phyloP scores from a whole-genome alignment of 2,329 filamentous ascomycete genomes.

The Cyphellophora attinorum region DNA sequence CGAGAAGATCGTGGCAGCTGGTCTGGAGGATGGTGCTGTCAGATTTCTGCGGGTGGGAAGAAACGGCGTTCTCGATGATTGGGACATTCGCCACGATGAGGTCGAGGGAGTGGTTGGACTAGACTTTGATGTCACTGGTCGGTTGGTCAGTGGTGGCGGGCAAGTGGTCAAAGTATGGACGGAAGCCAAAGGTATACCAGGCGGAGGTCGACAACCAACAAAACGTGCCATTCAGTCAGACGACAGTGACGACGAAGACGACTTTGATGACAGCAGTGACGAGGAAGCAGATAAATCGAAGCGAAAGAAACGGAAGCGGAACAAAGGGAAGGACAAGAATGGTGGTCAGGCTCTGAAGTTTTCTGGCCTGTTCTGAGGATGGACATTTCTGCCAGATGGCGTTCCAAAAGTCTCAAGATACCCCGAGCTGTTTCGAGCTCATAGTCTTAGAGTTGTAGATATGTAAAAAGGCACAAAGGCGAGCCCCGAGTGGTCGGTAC shows the following conservation, averaged over 20 bases:
- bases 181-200: constrained; percentile 48
- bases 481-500: too few species aligned
- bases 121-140: constrained; percentile 72
- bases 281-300: constrained; percentile 36
- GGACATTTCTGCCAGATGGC: too few species aligned
- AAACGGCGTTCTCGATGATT: constrained; percentile 60
- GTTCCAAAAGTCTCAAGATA: too few species aligned
- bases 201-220: constrained; percentile 24
- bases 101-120: constrained; percentile 75
- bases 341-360: constrained; percentile 18
- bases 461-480: too few species aligned
- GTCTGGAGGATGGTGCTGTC: constrained; percentile 70
- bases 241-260: constrained; percentile 36
- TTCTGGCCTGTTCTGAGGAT: constrained; percentile 4
- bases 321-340: constrained; percentile 31
- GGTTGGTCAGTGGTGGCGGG: constrained; percentile 85
- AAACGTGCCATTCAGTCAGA: constrained; percentile 27
- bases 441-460: too few species aligned
- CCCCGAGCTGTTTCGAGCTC: too few species aligned
- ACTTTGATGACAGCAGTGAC: constrained; percentile 32
- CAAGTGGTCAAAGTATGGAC: constrained; percentile 83
- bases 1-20: constrained; percentile 52
- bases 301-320: constrained; percentile 36
- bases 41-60: constrained; percentile 65
- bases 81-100: constrained; percentile 64